Percentiles rank a stretch among this genome's conserved stretches.
These are phyloP conservation scores for Didymella pomorum DNA, from an alignment of 2,329 filamentous ascomycete species.

Conservation along the genomic window DNA sequence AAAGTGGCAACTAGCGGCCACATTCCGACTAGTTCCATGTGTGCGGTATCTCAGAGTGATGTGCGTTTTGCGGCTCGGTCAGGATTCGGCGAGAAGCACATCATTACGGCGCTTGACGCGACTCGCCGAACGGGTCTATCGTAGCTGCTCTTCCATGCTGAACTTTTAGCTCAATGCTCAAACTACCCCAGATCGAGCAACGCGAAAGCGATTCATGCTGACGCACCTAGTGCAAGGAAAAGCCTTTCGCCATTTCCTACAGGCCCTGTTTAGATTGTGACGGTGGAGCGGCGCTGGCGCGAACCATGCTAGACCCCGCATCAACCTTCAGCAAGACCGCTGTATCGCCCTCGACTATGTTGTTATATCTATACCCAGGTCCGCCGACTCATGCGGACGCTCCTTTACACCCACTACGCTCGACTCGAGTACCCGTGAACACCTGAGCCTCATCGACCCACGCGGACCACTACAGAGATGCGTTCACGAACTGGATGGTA, in stretches of 20 bases:
- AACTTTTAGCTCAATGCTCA: conserved; percentile 27
- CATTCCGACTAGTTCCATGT: conserved; percentile 33
- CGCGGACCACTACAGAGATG: conserved; percentile 35
- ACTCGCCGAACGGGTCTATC: conserved; percentile 26
- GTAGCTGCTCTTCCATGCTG: conserved; percentile 28
- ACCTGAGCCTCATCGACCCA: conserved; percentile 27
- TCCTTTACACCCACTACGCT: conserved; percentile 35
- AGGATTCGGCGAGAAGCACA: conserved; percentile 37
- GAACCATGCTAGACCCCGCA: conserved; percentile 50
- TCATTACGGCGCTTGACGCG: conserved; percentile 37
- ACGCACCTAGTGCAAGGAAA: conserved; percentile 39
- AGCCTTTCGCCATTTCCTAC: conserved; percentile 33
- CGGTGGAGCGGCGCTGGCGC: conserved; percentile 43
- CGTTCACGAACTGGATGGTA: conserved; percentile 53
- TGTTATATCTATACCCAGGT: conserved; percentile 43
- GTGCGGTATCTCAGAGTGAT: conserved; percentile 23
- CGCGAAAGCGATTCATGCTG: conserved; percentile 40
- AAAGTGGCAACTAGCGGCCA: conserved; percentile 41
- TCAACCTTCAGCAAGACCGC: conserved; percentile 34
- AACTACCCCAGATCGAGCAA: conserved; percentile 41
- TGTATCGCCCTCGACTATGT: conserved; percentile 33
- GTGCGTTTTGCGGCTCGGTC: conserved; percentile 38
- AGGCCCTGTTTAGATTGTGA: conserved; percentile 37
- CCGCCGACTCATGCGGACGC: conserved; percentile 36
- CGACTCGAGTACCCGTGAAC: conserved; percentile 28